Conservation (phyloP, 2,329 filamentous ascomycete species). For the Penicillium paneum region DNA sequence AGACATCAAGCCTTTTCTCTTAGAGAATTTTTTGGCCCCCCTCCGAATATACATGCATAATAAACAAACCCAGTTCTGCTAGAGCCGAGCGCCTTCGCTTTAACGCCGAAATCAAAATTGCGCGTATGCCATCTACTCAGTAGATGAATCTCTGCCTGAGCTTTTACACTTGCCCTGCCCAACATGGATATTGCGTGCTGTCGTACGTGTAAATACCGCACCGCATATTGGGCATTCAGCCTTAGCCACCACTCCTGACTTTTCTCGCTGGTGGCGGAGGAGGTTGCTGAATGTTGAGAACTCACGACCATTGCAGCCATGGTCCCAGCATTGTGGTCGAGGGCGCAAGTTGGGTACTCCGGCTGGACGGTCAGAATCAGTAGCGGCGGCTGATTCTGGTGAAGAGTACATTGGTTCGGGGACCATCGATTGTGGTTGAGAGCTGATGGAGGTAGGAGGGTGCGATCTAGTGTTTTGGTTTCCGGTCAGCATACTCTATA, state of each 20-base stretch:
- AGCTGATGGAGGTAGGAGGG: slow-evolving; percentile 23
- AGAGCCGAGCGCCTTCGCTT: background rate
- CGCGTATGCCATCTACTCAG: slow-evolving; percentile 19
- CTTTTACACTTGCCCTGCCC: slow-evolving; percentile 89
- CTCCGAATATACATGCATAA: background rate
- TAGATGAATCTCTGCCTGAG: slow-evolving; percentile 27
- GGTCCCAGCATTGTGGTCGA: slow-evolving; percentile 97
- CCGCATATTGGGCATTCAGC: slow-evolving; percentile 87
- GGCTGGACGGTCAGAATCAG: slow-evolving; percentile 51
- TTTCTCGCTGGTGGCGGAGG: slow-evolving; percentile 86
- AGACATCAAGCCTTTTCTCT: background rate
- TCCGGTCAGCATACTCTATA: slow-evolving; percentile 9
- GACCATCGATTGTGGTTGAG: slow-evolving; percentile 26
- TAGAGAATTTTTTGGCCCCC: slow-evolving; percentile 4
- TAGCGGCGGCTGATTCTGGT: slow-evolving; percentile 24
- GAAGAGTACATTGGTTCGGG: slow-evolving; percentile 29
- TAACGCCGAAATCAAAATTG: background rate
- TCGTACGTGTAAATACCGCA: slow-evolving; percentile 87
- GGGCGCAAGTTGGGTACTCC: slow-evolving; percentile 72
- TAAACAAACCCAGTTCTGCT: background rate
- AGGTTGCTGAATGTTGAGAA: slow-evolving; percentile 97
- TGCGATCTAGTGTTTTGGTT: slow-evolving; percentile 18
- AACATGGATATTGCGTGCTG: slow-evolving; percentile 81
- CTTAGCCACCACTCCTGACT: slow-evolving; percentile 85
- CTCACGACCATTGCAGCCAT: slow-evolving; percentile 91